Evolutionary conservation across 2,329 filamentous ascomycete genomes (phyloP).

Genomic region (Stenocarpella maydis): DNA sequence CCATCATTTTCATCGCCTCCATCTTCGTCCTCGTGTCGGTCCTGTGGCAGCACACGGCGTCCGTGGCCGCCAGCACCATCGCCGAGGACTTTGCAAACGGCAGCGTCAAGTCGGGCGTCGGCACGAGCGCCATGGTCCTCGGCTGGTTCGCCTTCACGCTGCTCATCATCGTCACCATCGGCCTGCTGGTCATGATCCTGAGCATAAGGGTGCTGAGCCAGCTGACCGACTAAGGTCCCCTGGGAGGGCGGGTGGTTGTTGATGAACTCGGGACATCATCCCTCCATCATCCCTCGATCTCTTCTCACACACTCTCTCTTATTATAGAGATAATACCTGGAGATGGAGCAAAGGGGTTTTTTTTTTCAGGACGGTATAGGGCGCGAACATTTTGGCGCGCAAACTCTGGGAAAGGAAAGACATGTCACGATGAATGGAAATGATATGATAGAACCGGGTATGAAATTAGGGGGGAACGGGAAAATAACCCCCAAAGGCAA

Average conservation of each 20-base stretch:
- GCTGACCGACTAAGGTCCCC: slow-evolving; percentile 53
- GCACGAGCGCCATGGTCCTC: slow-evolving; percentile 94
- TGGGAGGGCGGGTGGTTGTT: no score
- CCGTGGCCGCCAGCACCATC: slow-evolving; percentile 92
- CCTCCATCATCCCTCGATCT: no score
- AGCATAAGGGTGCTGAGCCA: slow-evolving; percentile 84
- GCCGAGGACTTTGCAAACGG: slow-evolving; percentile 93
- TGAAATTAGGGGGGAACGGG: background rate
- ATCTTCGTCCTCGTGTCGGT: slow-evolving; percentile 79
- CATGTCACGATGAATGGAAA: slow-evolving; percentile 9
- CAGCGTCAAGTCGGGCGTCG: slow-evolving; percentile 84
- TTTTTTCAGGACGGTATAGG: background rate
- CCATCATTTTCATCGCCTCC: slow-evolving; percentile 84
- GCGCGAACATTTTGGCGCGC: background rate
- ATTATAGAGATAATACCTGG: background rate
- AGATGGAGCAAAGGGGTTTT: background rate
- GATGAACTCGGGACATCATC: no score
- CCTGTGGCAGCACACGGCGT: slow-evolving; percentile 93
- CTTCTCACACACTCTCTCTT: no score
- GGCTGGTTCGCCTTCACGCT: slow-evolving; percentile 97
- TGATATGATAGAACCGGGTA: slow-evolving; percentile 17
- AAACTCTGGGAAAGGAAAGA: background rate
- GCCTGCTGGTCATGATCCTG: slow-evolving; percentile 93
- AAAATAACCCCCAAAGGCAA: background rate
- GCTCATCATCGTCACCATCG: slow-evolving; percentile 94